Base-by-base conservation (phyloP, 2,329 filamentous ascomycete genomes). In the Colletotrichum zoysiae region DNA sequence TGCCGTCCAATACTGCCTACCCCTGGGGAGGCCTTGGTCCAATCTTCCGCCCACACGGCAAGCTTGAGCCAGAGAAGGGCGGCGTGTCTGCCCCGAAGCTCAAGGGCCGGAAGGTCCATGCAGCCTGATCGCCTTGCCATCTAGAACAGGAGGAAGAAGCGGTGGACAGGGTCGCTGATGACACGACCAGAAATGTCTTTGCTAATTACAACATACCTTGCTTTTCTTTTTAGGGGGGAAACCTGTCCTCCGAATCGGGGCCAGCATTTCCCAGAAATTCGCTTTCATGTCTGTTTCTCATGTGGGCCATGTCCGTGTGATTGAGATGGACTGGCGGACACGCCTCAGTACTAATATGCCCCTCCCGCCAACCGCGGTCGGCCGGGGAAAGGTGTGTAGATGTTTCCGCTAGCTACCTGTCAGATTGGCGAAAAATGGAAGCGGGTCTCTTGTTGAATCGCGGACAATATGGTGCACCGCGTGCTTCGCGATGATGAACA, bases 11-110 rank as follows among this genome's bases (percentile, higher is more conserved):
- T 40, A 76, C 78, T 20, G 79, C 81, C 68, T 82, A 77, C 35
- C 81, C 81, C 1, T 82, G 81, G 81, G 81, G 80, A 14, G 79
- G 78, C 40, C 76, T 78, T 71, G 81, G 78, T 48, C 80, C 80
- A 1, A 68, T 79, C 44, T 80, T 83, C 70, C 80, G 81, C 6
- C 79, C 82, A 61, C 77, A 78, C 40, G 78, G 79, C 64, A 74
- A 77, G 59, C 76, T 76, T 9, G 74, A 74, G n/a, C 74, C 78
- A 20, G 14, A 12, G 48, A 57, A 9, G 16, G 61, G 55, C 26
- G 26, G 50, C 12, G 35, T 5, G 7, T 3, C 59, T 7, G 7
- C 18, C 33, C 26, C 35, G 2, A 50, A 23, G 23, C 40, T 46
- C 16, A 51, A 40, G 42, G 23, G 8, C 38, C 38, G 50, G 26